Conservation (phyloP, 2,329 filamentous ascomycete genomes). For the Nigrospora osmanthi region DNA sequence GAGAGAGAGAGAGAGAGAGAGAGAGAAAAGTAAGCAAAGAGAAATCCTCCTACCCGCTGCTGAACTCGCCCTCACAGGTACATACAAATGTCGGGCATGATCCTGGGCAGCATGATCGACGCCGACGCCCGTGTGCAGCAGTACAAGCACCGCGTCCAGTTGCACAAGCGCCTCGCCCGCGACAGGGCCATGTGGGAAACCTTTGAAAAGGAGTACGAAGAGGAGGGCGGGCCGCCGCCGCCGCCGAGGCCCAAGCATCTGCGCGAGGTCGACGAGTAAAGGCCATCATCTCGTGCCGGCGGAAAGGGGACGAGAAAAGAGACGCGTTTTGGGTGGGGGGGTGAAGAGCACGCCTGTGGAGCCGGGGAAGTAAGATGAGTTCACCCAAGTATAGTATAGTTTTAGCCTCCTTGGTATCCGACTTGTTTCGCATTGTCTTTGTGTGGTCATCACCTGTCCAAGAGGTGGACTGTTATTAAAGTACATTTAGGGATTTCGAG, state of each 20-base stretch:
- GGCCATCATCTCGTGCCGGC: background rate
- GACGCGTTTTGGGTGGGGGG: no score
- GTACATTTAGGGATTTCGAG: background rate
- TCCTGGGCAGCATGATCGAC: conserved; percentile 69
- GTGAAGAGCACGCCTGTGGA: no score
- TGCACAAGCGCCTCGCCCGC: conserved; percentile 53
- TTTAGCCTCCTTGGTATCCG: no score
- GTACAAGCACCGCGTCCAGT: conserved; percentile 59
- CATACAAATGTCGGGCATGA: conserved; percentile 79
- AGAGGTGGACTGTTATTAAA: no score
- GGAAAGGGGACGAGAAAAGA: no score
- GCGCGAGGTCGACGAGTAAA: background rate
- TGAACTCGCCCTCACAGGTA: conserved; percentile 42
- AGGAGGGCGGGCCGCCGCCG: conserved; percentile 29
- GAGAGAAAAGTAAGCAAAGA: no score
- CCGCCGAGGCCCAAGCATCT: conserved; percentile 11
- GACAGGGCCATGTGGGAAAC: conserved; percentile 63
- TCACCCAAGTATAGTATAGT: no score
- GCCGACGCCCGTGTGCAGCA: conserved; percentile 60
- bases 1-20: no score
- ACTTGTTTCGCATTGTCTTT: no score
- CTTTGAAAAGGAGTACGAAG: conserved; percentile 54
- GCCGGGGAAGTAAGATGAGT: no score
- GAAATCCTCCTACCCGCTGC: no score
- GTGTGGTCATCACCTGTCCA: no score